Evolutionary conservation across 139 green algal species (phyloP).

Genomic region (Chlamydomonas sp.): DNA sequence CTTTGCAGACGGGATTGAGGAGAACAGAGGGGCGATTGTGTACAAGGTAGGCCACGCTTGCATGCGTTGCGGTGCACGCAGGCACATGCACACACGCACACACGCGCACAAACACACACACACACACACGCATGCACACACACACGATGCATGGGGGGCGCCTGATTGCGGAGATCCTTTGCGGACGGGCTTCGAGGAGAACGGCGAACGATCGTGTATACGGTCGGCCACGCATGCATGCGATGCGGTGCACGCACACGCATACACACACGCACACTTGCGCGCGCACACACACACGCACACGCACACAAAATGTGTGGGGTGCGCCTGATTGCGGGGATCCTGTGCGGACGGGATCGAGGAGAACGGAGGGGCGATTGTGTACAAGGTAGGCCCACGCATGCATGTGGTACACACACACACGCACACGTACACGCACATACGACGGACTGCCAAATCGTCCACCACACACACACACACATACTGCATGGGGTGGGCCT

Average conservation of each 20-base stretch:
- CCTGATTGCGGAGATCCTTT: constrained; percentile 95
- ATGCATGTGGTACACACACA: no score
- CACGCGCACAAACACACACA: constrained; percentile 90
- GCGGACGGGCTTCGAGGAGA: constrained; percentile 34
- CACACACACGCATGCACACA: no score
- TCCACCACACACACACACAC: constrained; percentile 96
- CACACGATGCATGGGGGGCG: constrained; percentile 30
- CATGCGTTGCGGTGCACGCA: no score
- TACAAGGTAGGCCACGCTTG: no score
- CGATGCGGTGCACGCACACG: no score
- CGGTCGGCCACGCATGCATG: no score
- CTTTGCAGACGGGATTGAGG: constrained; percentile 48
- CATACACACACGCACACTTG: no score
- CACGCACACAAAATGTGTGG: constrained; percentile 94
- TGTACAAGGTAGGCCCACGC: no score
- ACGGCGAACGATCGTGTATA: no score
- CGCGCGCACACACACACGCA: constrained; percentile 54
- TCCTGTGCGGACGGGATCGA: constrained; percentile 61
- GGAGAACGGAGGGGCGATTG: no score
- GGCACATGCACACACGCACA: no score
- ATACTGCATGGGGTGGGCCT: constrained; percentile 79
- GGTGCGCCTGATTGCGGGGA: constrained; percentile 74
- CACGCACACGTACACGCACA: no score
- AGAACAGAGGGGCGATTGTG: constrained; percentile 52
- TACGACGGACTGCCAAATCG: constrained; percentile 39